These are phyloP conservation scores for Suillus bovinus DNA, from an alignment of 768 basidiomycete species.

Conservation along the genomic window DNA sequence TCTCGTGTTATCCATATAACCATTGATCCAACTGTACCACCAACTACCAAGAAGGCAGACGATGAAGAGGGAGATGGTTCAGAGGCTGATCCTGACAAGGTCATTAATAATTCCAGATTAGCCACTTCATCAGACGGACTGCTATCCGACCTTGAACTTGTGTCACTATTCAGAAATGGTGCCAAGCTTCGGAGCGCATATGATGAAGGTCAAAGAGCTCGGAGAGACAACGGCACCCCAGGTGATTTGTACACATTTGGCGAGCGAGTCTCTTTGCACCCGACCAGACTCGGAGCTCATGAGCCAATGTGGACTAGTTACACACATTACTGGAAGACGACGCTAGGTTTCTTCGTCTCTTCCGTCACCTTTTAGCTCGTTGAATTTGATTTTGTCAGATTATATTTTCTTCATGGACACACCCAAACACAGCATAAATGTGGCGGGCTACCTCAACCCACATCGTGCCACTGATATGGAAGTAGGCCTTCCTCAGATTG, in stretches of 20 bases:
- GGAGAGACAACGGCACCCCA: constrained; percentile 16
- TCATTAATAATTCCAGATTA: constrained; percentile 73
- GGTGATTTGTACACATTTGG: constrained; percentile 48
- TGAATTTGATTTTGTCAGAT: constrained; percentile 47
- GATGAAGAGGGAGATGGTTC: constrained; percentile 43
- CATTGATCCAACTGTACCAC: constrained; percentile 58
- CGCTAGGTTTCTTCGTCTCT: constrained; percentile 55
- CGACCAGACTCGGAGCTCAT: constrained; percentile 49
- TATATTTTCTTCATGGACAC: constrained; percentile 83
- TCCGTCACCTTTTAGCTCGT: background rate
- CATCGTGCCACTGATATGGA: constrained; percentile 58
- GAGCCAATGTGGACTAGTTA: constrained; percentile 91
- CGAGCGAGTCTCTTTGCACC: constrained; percentile 40
- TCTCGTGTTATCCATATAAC: constrained; percentile 77
- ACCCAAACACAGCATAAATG: constrained; percentile 28
- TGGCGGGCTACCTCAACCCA: constrained; percentile 62
- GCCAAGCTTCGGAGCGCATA: constrained; percentile 65
- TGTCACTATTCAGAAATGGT: constrained; percentile 35
- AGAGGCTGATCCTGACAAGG: constrained; percentile 58
- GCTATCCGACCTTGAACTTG: constrained; percentile 58
- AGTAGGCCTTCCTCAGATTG: constrained; percentile 76
- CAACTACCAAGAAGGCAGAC: constrained; percentile 21
- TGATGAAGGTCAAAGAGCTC: constrained; percentile 47
- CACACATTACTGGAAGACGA: constrained; percentile 83
- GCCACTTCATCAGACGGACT: constrained; percentile 67